Evolutionary conservation across 2,329 filamentous ascomycete genomes (phyloP).

Genomic region (Apiospora sp.): DNA sequence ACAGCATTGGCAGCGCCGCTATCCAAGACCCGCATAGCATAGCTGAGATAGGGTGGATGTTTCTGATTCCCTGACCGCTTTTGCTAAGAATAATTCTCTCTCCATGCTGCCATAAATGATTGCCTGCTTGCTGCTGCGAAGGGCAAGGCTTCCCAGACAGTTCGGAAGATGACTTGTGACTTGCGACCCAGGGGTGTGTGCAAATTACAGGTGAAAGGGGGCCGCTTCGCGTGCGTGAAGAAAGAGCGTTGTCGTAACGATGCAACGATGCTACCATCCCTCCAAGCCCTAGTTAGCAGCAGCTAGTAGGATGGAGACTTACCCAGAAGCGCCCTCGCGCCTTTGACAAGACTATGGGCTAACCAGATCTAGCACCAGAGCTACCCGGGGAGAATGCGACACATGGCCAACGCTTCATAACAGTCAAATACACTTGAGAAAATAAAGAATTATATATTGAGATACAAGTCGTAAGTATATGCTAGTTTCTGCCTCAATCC

Average conservation of each 20-base stretch:
- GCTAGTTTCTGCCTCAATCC: no score
- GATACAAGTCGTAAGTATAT: no score
- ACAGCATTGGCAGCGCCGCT: not conserved
- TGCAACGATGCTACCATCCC: constrained; percentile 10
- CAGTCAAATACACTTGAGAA: no score
- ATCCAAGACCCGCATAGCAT: constrained; percentile 5
- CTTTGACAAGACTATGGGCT: no score
- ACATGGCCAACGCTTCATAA: no score
- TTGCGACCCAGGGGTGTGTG: not conserved
- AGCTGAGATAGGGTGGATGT: constrained; percentile 7
- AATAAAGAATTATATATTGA: no score
- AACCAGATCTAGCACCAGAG: no score
- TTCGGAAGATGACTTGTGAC: not conserved
- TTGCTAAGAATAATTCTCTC: not conserved
- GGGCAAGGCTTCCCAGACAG: not conserved
- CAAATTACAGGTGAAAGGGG: constrained; percentile 7
- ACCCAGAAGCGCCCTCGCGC: no score
- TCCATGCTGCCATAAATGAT: not conserved
- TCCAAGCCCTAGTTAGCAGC: constrained; percentile 3
- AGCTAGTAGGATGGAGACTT: not conserved
- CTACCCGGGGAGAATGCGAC: no score
- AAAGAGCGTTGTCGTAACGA: constrained; percentile 6
- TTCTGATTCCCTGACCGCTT: constrained; percentile 7
- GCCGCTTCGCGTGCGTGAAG: constrained; percentile 2
- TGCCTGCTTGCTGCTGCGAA: not conserved